Evolutionary conservation across 768 basidiomycete genomes (phyloP).

Genomic region (Boletales sp.): DNA sequence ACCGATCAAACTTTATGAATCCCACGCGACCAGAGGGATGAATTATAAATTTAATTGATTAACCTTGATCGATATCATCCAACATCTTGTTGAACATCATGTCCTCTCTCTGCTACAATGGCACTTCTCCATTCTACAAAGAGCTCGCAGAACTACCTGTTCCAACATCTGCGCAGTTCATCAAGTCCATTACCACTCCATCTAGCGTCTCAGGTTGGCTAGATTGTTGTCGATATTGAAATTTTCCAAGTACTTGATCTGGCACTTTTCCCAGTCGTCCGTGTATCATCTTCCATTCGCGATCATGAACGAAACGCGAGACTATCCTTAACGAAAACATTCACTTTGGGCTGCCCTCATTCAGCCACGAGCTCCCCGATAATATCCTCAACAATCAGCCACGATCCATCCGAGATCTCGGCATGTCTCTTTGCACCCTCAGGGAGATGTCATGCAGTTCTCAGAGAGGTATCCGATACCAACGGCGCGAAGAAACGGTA

Average conservation of each 20-base stretch:
- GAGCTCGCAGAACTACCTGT: constrained; percentile 40
- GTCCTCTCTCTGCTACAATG: constrained; percentile 19
- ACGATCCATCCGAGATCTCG: constrained; percentile 34
- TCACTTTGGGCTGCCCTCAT: constrained; percentile 26
- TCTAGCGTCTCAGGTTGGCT: constrained; percentile 15
- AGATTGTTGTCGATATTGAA: not conserved
- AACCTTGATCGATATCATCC: too few relatives aligned
- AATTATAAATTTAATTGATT: too few relatives aligned
- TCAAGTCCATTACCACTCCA: constrained; percentile 11
- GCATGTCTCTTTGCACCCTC: constrained; percentile 43
- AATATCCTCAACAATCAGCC: constrained; percentile 10
- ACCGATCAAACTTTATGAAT: too few relatives aligned
- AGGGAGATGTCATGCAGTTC: constrained; percentile 39
- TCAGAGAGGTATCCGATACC: constrained; percentile 36
- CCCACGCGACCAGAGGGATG: too few relatives aligned
- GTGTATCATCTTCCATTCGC: constrained; percentile 43
- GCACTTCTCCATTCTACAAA: constrained; percentile 27
- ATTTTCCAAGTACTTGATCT: too few relatives aligned
- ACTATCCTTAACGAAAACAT: constrained; percentile 39
- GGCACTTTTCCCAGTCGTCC: constrained; percentile 30
- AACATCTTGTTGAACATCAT: constrained; percentile 1
- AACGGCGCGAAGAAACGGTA: constrained; percentile 39
- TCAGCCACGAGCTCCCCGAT: constrained; percentile 6
- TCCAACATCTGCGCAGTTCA: constrained; percentile 35
- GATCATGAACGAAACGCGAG: constrained; percentile 52